These are phyloP conservation scores for Curvularia hawaiiensis DNA, from an alignment of 2,329 filamentous ascomycete species.

Conservation along the genomic window DNA sequence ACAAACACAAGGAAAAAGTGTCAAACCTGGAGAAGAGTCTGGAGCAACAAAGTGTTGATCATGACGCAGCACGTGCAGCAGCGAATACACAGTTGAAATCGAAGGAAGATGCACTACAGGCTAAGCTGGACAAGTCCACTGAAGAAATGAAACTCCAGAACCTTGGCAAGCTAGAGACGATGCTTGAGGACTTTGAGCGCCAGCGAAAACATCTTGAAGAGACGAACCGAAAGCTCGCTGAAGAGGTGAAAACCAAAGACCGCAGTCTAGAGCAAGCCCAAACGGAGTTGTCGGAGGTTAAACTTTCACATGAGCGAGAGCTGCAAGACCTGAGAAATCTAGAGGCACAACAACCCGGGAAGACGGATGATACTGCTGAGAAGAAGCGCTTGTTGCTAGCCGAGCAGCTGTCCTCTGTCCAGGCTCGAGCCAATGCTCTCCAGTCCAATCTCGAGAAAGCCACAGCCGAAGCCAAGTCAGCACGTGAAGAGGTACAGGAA, in stretches of 20 bases:
- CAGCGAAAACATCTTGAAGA: constrained; percentile 9
- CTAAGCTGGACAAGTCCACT: constrained; percentile 33
- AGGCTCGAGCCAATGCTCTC: constrained; percentile 32
- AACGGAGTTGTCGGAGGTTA: constrained; percentile 3
- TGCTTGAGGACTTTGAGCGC: constrained; percentile 25
- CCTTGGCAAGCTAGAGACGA: constrained; percentile 32
- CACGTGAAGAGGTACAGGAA: constrained; percentile 31
- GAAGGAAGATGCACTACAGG: constrained; percentile 28
- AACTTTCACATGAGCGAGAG: constrained; percentile 8
- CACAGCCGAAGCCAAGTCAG: constrained; percentile 30
- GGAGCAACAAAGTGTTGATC: constrained; percentile 19
- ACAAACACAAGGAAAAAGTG: constrained; percentile 37
- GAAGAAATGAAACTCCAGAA: constrained; percentile 36
- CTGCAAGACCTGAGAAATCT: constrained; percentile 13
- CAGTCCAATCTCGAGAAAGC: constrained; percentile 35
- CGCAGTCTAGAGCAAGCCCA: constrained; percentile 10
- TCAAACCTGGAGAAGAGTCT: constrained; percentile 23
- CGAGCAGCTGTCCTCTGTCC: constrained; percentile 31
- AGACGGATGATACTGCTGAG: constrained; percentile 6
- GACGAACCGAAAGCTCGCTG: constrained; percentile 6
- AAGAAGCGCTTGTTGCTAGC: constrained; percentile 21
- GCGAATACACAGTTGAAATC: constrained; percentile 22
- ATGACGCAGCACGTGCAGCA: constrained; percentile 12
- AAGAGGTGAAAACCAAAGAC: constrained; percentile 9
- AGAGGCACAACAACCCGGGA: constrained; percentile 2